Conservation (phyloP, 208 protist species). For the Phytomonas serpens region DNA sequence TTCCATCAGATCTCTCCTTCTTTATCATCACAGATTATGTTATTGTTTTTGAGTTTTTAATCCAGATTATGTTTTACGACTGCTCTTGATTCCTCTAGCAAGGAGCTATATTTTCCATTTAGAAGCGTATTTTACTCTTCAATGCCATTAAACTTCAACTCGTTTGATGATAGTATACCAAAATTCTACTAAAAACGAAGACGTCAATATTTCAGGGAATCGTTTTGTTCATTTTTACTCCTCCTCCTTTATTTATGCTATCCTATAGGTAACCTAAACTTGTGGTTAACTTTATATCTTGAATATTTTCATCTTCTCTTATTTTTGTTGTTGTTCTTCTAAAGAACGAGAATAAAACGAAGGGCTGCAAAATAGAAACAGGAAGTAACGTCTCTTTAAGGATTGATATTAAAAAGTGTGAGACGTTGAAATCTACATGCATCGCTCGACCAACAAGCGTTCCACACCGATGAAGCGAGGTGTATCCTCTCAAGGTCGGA, state of each 20-base stretch:
- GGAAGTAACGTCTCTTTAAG: background rate
- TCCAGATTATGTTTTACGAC: background rate
- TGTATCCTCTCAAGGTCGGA: background rate
- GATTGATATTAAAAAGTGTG: background rate
- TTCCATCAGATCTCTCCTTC: slow-evolving; percentile 14
- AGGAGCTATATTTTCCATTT: slow-evolving; percentile 10
- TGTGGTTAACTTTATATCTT: slow-evolving; percentile 11
- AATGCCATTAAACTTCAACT: background rate
- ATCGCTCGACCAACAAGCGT: background rate
- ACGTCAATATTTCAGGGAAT: background rate
- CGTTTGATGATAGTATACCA: slow-evolving; percentile 3
- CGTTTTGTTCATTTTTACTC: slow-evolving; percentile 5
- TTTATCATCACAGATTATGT: slow-evolving; percentile 2
- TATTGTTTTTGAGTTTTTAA: slow-evolving; percentile 5
- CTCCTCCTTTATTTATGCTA: slow-evolving; percentile 1
- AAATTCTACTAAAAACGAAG: slow-evolving; percentile 7
- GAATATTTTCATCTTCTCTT: background rate
- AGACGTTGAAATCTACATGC: background rate
- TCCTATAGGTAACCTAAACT: background rate
- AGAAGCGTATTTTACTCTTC: slow-evolving; percentile 1
- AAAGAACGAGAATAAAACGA: background rate
- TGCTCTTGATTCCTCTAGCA: background rate
- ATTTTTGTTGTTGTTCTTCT: background rate
- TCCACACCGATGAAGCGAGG: background rate
- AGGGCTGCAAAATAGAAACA: background rate